Percentiles rank a stretch among this genome's conserved stretches.
These are phyloP conservation scores for Debaryomyces psychrophilus DNA, from an alignment of 1,139 yeast species.

Conservation along the genomic window DNA sequence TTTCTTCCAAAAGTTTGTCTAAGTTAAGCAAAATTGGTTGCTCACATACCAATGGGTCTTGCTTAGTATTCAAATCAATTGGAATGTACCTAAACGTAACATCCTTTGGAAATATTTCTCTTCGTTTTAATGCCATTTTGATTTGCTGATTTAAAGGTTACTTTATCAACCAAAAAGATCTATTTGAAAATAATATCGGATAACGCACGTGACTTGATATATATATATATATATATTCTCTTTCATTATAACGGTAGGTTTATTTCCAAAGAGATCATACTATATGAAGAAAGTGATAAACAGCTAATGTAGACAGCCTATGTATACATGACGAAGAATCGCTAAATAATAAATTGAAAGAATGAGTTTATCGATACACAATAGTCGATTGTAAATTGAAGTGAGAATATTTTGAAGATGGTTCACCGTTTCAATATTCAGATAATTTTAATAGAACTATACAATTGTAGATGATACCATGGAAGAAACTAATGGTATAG, in stretches of 20 bases:
- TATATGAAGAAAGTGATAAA: no score
- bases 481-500: conserved; percentile 7
- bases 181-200: background rate
- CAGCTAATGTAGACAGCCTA: background rate
- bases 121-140: conserved; percentile 20
- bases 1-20: conserved; percentile 28
- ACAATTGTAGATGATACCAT: conserved; percentile 6
- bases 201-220: conserved; percentile 7
- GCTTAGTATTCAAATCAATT: conserved; percentile 36
- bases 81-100: conserved; percentile 62
- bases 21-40: conserved; percentile 29
- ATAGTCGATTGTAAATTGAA: background rate
- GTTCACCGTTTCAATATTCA: background rate
- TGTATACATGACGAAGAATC: background rate
- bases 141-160: background rate
- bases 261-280: no score
- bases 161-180: background rate
- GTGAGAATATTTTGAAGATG: conserved; percentile 4
- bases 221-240: no score
- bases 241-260: no score
- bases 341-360: no score
- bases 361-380: no score
- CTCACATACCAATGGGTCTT: conserved; percentile 55
- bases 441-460: background rate
- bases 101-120: conserved; percentile 52